Evolutionary conservation across 768 basidiomycete genomes (phyloP).

Genomic region (Cystobasidium tubakii): DNA sequence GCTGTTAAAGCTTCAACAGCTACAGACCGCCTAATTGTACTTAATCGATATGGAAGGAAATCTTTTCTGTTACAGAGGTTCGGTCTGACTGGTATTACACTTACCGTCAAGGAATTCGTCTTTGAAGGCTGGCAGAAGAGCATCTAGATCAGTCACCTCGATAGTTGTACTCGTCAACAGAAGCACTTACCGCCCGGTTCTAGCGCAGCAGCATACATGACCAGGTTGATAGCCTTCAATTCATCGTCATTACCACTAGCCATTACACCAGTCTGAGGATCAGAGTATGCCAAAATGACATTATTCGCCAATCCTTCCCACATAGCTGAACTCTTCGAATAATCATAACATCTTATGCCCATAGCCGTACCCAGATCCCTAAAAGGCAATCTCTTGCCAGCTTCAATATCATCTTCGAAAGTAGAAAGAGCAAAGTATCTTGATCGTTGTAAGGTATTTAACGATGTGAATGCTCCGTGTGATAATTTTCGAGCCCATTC

Average conservation of each 20-base stretch:
- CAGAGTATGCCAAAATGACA: background rate
- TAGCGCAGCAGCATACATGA: constrained; percentile 18
- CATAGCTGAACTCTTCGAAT: background rate
- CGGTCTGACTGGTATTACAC: no score
- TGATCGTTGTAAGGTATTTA: constrained; percentile 1
- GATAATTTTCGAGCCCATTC: constrained; percentile 45
- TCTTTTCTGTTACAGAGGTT: no score
- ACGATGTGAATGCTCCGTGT: constrained; percentile 38
- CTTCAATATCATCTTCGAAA: constrained; percentile 3
- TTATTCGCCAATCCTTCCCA: background rate
- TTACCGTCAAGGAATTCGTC: background rate
- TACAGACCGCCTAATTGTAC: no score
- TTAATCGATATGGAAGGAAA: no score
- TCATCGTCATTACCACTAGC: background rate
- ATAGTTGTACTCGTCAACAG: background rate
- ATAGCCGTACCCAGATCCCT: constrained; percentile 14
- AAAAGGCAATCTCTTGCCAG: background rate
- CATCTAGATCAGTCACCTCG: no score
- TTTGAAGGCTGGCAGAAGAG: background rate
- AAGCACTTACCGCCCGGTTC: constrained; percentile 12
- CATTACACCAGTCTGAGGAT: background rate
- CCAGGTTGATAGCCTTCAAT: background rate
- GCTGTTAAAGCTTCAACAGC: no score
- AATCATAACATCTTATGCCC: constrained; percentile 14
- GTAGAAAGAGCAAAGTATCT: background rate